Conservation (phyloP, 768 basidiomycete genomes). For the Suillus brevipes region DNA sequence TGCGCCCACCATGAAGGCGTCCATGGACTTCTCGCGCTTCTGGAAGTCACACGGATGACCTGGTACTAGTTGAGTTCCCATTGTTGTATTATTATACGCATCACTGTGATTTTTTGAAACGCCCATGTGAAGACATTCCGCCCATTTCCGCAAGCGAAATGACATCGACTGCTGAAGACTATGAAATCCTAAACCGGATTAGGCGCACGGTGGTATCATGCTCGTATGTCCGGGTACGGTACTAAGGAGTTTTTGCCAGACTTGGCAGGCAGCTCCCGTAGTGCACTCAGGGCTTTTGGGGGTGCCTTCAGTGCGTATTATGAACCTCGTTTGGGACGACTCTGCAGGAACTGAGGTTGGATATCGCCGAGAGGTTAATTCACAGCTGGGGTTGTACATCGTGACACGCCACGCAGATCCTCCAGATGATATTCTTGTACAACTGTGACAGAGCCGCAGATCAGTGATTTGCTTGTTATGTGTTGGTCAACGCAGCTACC, state of each 20-base stretch:
- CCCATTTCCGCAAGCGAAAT: neutral
- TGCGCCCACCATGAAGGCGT: neutral
- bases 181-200: neutral
- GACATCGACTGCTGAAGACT: neutral
- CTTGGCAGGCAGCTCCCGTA: neutral
- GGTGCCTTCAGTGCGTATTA: neutral
- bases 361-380: neutral
- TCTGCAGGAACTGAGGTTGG: neutral
- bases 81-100: neutral
- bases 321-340: neutral
- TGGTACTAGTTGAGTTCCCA: neutral
- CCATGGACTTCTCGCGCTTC: neutral
- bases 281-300: neutral
- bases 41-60: neutral
- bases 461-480: neutral
- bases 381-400: neutral
- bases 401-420: neutral
- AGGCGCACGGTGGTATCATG: neutral
- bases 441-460: neutral
- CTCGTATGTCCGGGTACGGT: neutral
- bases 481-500: neutral
- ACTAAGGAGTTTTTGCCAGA: neutral
- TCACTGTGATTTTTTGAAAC: neutral
- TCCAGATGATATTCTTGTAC: neutral
- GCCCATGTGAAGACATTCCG: neutral